Percentiles rank a stretch among this genome's conserved stretches.
phyloP scores from a whole-genome alignment of 225 moss, liverwort and hornwort genomes.

The Polytrichum formosum region DNA sequence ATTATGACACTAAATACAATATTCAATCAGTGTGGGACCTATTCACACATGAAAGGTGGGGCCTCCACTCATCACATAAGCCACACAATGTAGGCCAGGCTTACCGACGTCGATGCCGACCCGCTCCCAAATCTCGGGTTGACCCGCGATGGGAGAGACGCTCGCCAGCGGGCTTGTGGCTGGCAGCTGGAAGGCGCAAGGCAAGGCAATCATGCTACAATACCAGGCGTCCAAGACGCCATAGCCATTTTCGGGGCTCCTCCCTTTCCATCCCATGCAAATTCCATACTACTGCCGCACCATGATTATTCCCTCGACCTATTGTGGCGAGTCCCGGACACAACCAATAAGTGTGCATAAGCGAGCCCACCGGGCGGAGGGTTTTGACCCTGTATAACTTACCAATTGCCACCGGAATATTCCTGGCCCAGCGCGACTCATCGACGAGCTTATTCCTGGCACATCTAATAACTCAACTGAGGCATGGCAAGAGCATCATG shows the following conservation, averaged over 20 bases:
- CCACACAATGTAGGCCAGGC: too few species aligned
- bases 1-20: too few species aligned
- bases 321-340: background rate
- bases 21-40: too few species aligned
- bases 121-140: too few species aligned
- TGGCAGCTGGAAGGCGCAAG: background rate
- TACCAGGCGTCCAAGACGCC: too few species aligned
- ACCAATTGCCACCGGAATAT: too few species aligned
- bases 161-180: slow-evolving; percentile 4
- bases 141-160: background rate
- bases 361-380: background rate
- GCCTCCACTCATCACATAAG: too few species aligned
- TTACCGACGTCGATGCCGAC: too few species aligned
- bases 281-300: background rate
- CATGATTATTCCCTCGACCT: background rate
- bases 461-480: background rate
- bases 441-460: background rate
- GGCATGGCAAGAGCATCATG: slow-evolving; percentile 2
- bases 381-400: background rate
- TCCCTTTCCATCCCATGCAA: background rate
- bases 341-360: slow-evolving; percentile 6
- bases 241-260: background rate
- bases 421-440: background rate
- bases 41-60: too few species aligned
- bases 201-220: slow-evolving; percentile 7